Evolutionary conservation across 2,329 filamentous ascomycete genomes (phyloP), one percentile per base, ranked within the genome.

Genomic region (Pyrenochaeta sp.): DNA sequence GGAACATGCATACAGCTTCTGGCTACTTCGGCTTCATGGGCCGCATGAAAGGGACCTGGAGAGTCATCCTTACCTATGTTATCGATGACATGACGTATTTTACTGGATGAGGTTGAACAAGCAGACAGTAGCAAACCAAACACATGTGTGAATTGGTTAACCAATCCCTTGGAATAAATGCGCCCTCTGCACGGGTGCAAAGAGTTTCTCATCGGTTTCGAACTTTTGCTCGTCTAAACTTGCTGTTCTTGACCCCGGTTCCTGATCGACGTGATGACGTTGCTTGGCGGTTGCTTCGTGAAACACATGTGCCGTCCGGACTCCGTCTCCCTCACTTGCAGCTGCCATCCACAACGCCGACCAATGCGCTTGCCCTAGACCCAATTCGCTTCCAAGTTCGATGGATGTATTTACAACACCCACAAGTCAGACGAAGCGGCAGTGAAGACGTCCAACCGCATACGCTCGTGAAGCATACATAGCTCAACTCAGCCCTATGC

Each of bases 371-470:
- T 45, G 47, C n/a, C 37, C 29, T 44, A 32, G 46, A 39, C 34
- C 31, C 19, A 43, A 47, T 42, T 44, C 49, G 40, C 50, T 42
- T 32, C 48, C 27, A 38, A 57, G 36, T n/a, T 63, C 50, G 34
- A 65, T 66, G 62, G 62, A 57, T 51, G 51, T 51, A 54, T 48
- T 41, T 51, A 53, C 44, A 20, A 41, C 41, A 44, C 27, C 41
- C 41, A 43, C 40, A 31, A 51, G 35, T 35, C 37, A 47, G 28
- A 50, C 49, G 29, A 54, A 54, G 55, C 49, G 58, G 48, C 49
- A 56, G 47, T 55, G 47, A 53, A 42, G 35, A 45, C 41, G 44
- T 49, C 34, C 47, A 21, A 34, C 48, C 41, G 19, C 47, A 40
- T 20, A 26, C 32, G 31, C 43, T 30, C 22, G 39, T 35, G 41